Evolutionary conservation across 129 eudicot species (phyloP).

Genomic region (Kitagawia praeruptora): DNA sequence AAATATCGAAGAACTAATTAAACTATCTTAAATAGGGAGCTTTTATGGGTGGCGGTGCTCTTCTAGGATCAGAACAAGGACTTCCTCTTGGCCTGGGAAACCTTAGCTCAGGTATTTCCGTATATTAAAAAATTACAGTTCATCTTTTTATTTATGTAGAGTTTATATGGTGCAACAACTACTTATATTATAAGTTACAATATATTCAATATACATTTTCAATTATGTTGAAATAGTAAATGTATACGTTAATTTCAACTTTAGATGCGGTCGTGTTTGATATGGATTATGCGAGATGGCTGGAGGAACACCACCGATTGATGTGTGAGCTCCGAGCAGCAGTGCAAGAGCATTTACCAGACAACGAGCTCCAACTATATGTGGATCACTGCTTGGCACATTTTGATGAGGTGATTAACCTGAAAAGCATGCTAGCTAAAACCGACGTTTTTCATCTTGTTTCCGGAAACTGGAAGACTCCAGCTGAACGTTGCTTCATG

Average conservation of each 20-base stretch:
- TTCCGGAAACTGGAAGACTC: conserved; percentile 95
- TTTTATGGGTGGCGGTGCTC: conserved; percentile 55
- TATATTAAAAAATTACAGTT: not conserved
- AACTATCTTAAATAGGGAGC: conserved; percentile 42
- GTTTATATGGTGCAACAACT: not conserved
- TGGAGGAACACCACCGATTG: conserved; percentile 84
- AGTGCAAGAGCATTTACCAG: conserved; percentile 80
- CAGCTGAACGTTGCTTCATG: conserved; percentile 97
- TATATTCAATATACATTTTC: not conserved
- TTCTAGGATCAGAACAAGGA: conserved; percentile 81
- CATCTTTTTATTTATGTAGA: too few relatives aligned
- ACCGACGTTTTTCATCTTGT: conserved; percentile 83
- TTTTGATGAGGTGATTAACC: conserved; percentile 67
- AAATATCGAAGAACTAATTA: too few relatives aligned
- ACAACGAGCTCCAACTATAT: conserved; percentile 67
- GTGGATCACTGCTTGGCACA: conserved; percentile 83
- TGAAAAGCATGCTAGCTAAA: conserved; percentile 68
- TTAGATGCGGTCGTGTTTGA: conserved; percentile 86
- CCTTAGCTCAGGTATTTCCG: conserved; percentile 53
- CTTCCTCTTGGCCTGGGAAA: conserved; percentile 47
- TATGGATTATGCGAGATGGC: conserved; percentile 89
- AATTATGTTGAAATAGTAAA: not conserved
- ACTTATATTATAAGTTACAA: too few relatives aligned
- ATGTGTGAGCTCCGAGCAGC: conserved; percentile 88
- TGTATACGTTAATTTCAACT: not conserved